These are phyloP conservation scores for Obba rivulosa DNA, from an alignment of 768 basidiomycete genomes.

Conservation along the genomic window DNA sequence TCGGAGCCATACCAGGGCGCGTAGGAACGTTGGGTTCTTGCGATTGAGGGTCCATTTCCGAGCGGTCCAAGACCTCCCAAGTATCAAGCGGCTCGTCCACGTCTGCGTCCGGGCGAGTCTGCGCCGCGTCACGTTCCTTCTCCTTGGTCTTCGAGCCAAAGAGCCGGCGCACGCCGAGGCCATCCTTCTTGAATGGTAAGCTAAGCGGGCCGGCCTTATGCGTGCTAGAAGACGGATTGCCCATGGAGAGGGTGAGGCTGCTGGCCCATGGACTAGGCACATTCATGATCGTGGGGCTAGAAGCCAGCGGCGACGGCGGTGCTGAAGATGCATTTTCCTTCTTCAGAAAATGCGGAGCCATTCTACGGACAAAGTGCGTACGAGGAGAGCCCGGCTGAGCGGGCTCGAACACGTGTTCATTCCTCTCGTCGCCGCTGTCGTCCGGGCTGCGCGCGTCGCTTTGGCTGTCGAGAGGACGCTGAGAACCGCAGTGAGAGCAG, in stretches of 20 bases:
- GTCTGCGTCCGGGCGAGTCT: too few relatives aligned
- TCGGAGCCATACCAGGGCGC: background rate
- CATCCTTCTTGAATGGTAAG: conserved; percentile 34
- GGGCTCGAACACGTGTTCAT: background rate
- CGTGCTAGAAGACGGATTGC: conserved; percentile 3
- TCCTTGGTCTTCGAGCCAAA: conserved; percentile 23
- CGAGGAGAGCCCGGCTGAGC: background rate
- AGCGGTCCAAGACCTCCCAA: conserved; percentile 11
- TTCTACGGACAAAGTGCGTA: background rate
- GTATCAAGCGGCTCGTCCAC: conserved; percentile 1
- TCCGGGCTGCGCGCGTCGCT: conserved; percentile 6
- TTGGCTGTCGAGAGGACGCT: conserved; percentile 7
- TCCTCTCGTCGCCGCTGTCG: conserved; percentile 9
- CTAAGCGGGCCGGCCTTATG: conserved; percentile 19
- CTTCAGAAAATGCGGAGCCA: background rate
- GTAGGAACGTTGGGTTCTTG: background rate
- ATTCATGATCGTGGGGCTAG: conserved; percentile 10
- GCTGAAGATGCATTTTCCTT: background rate
- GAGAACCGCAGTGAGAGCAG: conserved; percentile 19
- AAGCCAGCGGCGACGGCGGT: conserved; percentile 10
- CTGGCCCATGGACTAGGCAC: conserved; percentile 17
- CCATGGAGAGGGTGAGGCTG: conserved; percentile 13
- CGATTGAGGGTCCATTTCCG: background rate
- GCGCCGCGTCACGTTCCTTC: conserved; percentile 10
- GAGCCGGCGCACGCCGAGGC: conserved; percentile 17